Base-by-base conservation (phyloP, 1,284 basidiomycete species). In the Ceratobasidium sp. region DNA sequence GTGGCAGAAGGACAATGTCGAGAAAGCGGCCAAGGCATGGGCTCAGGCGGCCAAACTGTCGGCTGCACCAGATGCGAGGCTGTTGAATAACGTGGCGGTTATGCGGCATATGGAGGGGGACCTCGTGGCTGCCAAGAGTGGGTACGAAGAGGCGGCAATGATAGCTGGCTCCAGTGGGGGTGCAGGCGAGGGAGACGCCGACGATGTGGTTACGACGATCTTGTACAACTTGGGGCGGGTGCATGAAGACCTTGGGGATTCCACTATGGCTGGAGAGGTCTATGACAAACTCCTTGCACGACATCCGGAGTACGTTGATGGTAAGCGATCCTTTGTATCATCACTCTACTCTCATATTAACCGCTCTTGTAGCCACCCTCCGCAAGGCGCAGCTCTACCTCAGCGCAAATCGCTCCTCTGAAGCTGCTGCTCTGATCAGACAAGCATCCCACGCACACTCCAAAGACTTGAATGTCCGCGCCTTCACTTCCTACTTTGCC, bases 251-350 rank as follows among this genome's bases (percentile, higher is more conserved):
- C 86, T 89, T 73, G 91, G 92, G 0, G 90, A 94, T 54, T 85
- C 87, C 2, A 85, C 83, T 0, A 87, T 91, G 78, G 95, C 96
- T 11, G 90, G 88, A 76, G 92, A 93, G 78, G 94, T 94, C 6
- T 98, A 96, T 79, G 89, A 92, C 59, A 94, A 95, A 80, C 86
- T 98, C 6, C 82, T 98, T 33, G 84, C 89, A 19, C 87, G 93
- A 73, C 96, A 98, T 85, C 94, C 95, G 0, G 96, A 98, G 83
- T 98, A 97, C 81, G 89, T 95, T 57, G 96, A 98, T 81, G 96
- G 96, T 96, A 79, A 75, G 91, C 85, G 24, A 53, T 41, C 60
- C 44, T 31, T 17, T 57, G 9, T 27, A 22, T 31, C 53, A n/a
- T 63, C 1, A 14, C 2, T 59, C 5, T 65, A 75, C 50, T 24